Conservation (phyloP, 345 rosid genomes). For the Heritiera littoralis region DNA sequence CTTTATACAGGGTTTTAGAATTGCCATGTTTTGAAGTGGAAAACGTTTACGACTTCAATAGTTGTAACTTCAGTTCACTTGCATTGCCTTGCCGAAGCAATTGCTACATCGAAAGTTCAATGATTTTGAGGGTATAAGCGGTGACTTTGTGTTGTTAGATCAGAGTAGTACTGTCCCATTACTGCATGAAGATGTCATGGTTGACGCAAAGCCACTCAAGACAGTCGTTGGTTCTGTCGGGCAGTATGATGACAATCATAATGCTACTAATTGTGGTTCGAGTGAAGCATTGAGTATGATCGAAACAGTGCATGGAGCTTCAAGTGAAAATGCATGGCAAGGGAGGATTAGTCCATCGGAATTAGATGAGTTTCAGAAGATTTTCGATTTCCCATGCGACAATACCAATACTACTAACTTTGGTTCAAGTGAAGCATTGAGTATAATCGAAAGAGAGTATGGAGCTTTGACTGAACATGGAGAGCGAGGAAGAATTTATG, state of each 20-base stretch:
- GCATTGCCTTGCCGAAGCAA: background rate
- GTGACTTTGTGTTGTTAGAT: background rate
- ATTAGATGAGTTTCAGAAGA: slow-evolving; percentile 49
- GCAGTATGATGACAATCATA: too few species aligned
- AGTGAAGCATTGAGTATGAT: background rate
- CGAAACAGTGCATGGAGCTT: background rate
- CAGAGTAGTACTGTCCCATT: background rate
- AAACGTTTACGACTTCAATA: background rate
- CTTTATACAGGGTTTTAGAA: slow-evolving; percentile 15
- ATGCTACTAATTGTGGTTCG: background rate
- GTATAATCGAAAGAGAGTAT: background rate
- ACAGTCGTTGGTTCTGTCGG: background rate
- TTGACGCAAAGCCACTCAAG: slow-evolving; percentile 23
- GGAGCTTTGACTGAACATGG: background rate
- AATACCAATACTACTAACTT: background rate
- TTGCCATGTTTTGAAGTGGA: slow-evolving; percentile 12
- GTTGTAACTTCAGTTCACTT: background rate
- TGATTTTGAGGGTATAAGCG: background rate
- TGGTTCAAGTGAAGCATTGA: slow-evolving; percentile 8
- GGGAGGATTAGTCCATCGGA: slow-evolving; percentile 23
- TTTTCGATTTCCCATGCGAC: slow-evolving; percentile 46
- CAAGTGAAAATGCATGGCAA: background rate
- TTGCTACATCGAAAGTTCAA: background rate
- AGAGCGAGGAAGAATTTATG: background rate
- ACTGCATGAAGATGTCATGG: background rate